phyloP scores from a whole-genome alignment of 805 yeast genomes.

The Kodamaea restingae region DNA sequence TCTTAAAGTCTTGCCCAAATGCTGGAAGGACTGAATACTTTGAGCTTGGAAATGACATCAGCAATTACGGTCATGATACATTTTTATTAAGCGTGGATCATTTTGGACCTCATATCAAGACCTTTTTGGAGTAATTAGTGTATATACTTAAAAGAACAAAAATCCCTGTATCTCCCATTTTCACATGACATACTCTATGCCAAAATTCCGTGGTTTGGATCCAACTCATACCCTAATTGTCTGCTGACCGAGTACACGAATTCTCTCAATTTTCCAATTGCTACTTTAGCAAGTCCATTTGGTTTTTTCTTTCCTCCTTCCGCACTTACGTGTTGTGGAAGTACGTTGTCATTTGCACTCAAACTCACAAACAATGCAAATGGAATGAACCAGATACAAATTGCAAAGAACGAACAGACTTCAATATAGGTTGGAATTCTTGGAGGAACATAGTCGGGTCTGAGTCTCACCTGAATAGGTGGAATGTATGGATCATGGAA shows the following conservation, averaged over 20 bases:
- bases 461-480: conserved; percentile 56
- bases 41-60: conserved; percentile 72
- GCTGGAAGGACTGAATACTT: conserved; percentile 48
- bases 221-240: conserved; percentile 62
- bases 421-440: conserved; percentile 79
- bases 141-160: conserved; percentile 3
- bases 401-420: conserved; percentile 91
- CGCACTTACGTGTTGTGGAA: conserved; percentile 53
- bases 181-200: conserved; percentile 20
- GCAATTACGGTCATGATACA: conserved; percentile 89
- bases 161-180: background rate
- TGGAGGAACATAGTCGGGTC: conserved; percentile 57
- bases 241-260: conserved; percentile 43
- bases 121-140: conserved; percentile 44
- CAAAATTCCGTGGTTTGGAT: conserved; percentile 44
- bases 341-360: conserved; percentile 84
- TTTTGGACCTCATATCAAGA: conserved; percentile 71
- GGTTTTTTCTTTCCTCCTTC: conserved; percentile 27
- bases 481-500: conserved; percentile 74
- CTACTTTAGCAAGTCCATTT: conserved; percentile 64
- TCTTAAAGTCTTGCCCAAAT: conserved; percentile 38
- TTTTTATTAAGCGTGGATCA: conserved; percentile 75
- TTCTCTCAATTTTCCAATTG: conserved; percentile 51
- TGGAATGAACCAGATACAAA: conserved; percentile 92
- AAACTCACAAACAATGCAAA: conserved; percentile 86